Conservation (phyloP, 73 alveolate genomes). For the Stentor coeruleus region DNA sequence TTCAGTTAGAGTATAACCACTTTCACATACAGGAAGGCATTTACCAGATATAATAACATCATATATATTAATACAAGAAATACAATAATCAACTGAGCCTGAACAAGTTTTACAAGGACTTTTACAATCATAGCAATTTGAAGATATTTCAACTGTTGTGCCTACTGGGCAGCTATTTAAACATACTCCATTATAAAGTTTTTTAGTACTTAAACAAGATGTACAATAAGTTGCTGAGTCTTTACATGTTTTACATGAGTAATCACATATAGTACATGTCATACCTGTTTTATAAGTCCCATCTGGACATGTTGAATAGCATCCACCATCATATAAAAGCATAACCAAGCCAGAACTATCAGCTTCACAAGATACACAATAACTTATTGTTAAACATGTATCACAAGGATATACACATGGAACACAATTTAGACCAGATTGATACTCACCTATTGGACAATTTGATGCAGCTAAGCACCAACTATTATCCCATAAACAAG, state of each 20-base stretch:
- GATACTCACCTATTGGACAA: neutral
- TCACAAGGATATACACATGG: neutral
- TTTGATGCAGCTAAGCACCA: neutral
- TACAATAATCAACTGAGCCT: neutral
- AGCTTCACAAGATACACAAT: neutral
- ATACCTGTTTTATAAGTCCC: neutral
- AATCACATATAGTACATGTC: neutral
- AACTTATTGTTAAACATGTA: neutral
- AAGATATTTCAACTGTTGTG: neutral
- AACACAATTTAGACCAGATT: conserved; percentile 1
- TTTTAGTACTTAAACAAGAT: neutral
- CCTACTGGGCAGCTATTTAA: conserved; percentile 1
- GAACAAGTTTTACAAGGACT: neutral
- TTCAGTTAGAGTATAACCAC: neutral
- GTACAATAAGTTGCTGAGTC: neutral
- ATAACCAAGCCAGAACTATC: neutral
- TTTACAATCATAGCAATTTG: neutral
- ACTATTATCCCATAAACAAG: neutral
- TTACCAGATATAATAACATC: neutral
- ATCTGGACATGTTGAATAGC: neutral
- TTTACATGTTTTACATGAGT: neutral
- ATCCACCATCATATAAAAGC: neutral
- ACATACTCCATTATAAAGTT: neutral
- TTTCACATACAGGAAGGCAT: neutral
- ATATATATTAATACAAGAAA: neutral